phyloP scores from a whole-genome alignment of 148 eudicot species.

The Fallopia convolvulus region DNA sequence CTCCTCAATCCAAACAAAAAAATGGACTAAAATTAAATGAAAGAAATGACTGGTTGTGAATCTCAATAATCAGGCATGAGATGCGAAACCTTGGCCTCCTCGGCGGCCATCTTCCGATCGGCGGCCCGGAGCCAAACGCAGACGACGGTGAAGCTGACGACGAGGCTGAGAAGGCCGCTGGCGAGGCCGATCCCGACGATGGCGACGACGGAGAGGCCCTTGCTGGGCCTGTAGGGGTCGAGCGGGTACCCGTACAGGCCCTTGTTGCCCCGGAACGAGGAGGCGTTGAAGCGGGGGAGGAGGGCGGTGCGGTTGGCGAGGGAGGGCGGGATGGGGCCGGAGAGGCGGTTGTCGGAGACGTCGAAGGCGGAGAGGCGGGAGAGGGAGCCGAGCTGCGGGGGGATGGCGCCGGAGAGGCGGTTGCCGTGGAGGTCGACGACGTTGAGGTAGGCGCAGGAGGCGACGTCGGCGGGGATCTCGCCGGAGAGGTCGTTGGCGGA shows the following conservation, averaged over 20 bases:
- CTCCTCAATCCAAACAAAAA: background rate
- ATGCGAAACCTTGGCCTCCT: conserved; percentile 20
- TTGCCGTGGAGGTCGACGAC: conserved; percentile 47
- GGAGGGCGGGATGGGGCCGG: conserved; percentile 43
- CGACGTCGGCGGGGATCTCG: conserved; percentile 29
- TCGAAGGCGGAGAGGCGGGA: conserved; percentile 36
- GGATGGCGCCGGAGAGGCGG: conserved; percentile 33
- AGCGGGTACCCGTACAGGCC: conserved; percentile 62
- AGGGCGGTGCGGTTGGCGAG: conserved; percentile 41
- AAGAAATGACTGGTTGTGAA: background rate
- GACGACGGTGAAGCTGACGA: conserved; percentile 53
- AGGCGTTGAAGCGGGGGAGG: conserved; percentile 44
- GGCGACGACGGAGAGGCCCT: conserved; percentile 42
- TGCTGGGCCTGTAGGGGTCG: conserved; percentile 16
- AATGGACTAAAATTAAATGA: background rate
- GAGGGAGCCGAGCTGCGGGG: conserved; percentile 35
- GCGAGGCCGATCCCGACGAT: conserved; percentile 74
- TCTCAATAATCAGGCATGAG: conserved; percentile 4
- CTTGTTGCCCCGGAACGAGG: conserved; percentile 49
- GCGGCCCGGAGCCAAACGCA: conserved; percentile 65
- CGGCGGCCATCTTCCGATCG: conserved; percentile 33
- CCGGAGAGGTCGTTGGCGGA: conserved; percentile 37
- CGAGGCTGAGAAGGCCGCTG: conserved; percentile 60
- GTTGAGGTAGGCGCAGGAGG: conserved; percentile 56
- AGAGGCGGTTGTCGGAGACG: conserved; percentile 32